Evolutionary conservation across 768 basidiomycete species (phyloP).

Genomic region (Butyriboletus loyo): DNA sequence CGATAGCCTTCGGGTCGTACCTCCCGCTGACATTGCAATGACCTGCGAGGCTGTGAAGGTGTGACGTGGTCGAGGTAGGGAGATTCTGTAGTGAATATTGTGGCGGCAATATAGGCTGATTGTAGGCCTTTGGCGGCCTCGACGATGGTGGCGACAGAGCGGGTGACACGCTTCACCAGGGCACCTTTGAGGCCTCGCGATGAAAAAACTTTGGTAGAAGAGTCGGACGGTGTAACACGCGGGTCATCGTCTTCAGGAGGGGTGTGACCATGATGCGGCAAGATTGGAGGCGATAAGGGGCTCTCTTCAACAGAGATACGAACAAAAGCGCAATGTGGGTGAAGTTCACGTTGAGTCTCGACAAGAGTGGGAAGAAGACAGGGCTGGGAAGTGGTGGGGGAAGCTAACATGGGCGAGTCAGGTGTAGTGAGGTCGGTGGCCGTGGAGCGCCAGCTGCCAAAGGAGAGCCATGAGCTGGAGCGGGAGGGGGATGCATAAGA

Average conservation of each 20-base stretch:
- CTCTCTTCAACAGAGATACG: conserved; percentile 37
- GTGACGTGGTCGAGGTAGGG: conserved; percentile 19
- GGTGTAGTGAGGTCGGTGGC: conserved; percentile 34
- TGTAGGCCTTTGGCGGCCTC: conserved; percentile 57
- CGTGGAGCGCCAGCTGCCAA: conserved; percentile 40
- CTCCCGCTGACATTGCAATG: conserved; percentile 12
- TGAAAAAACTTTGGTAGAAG: background rate
- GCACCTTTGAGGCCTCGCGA: conserved; percentile 3
- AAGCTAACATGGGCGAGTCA: conserved; percentile 33
- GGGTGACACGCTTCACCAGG: conserved; percentile 30
- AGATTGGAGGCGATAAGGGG: conserved; percentile 30
- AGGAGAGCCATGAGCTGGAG: conserved; percentile 42
- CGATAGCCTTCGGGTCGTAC: conserved; percentile 41
- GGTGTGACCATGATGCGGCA: background rate
- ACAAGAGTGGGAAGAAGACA: conserved; percentile 29
- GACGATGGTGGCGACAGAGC: conserved; percentile 42
- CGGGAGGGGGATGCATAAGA: conserved; percentile 33
- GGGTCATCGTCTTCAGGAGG: conserved; percentile 18
- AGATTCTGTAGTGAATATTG: conserved; percentile 44
- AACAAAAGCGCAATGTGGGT: conserved; percentile 34
- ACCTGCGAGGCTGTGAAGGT: conserved; percentile 15
- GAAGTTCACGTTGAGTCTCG: conserved; percentile 34
- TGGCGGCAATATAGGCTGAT: conserved; percentile 52
- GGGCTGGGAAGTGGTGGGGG: conserved; percentile 26
- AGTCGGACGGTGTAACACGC: conserved; percentile 4